Conservation (phyloP, 768 basidiomycete genomes). For the Amylocystis lapponica region DNA sequence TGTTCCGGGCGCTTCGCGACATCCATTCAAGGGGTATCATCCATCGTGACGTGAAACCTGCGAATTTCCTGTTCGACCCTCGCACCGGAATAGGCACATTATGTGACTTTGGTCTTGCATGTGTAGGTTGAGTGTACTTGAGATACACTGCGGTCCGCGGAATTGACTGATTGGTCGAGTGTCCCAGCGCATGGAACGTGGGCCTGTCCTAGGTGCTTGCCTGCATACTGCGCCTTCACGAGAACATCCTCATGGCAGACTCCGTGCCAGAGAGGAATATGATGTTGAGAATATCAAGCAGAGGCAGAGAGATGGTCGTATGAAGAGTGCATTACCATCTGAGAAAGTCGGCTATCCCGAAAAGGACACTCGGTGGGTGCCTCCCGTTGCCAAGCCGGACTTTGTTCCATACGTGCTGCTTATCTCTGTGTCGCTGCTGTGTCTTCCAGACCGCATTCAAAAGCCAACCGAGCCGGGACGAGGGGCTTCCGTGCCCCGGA, state of each 20-base stretch:
- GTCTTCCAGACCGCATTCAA: conserved; percentile 64
- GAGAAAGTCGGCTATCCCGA: conserved; percentile 77
- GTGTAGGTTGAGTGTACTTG: no score
- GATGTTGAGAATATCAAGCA: conserved; percentile 45
- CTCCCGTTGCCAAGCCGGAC: no score
- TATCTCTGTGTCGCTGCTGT: no score
- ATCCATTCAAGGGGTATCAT: conserved; percentile 84
- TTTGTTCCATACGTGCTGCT: no score
- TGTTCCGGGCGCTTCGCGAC: conserved; percentile 86
- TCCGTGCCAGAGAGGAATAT: conserved; percentile 38
- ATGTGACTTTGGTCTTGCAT: conserved; percentile 94
- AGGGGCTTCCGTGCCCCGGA: conserved; percentile 96
- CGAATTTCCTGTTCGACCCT: conserved; percentile 93
- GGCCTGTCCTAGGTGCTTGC: conserved; percentile 51
- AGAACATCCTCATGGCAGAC: conserved; percentile 64
- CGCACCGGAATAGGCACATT: conserved; percentile 77
- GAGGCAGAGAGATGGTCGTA: conserved; percentile 55
- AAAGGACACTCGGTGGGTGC: conserved; percentile 65
- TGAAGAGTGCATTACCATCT: conserved; percentile 44
- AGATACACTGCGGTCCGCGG: not conserved
- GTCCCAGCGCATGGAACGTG: conserved; percentile 50
- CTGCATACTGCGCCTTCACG: conserved; percentile 67
- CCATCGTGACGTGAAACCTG: conserved; percentile 96
- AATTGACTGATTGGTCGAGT: not conserved
- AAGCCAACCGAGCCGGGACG: conserved; percentile 95